phyloP scores from a whole-genome alignment of 2,329 filamentous ascomycete genomes.

The Fusarium dlaminii region DNA sequence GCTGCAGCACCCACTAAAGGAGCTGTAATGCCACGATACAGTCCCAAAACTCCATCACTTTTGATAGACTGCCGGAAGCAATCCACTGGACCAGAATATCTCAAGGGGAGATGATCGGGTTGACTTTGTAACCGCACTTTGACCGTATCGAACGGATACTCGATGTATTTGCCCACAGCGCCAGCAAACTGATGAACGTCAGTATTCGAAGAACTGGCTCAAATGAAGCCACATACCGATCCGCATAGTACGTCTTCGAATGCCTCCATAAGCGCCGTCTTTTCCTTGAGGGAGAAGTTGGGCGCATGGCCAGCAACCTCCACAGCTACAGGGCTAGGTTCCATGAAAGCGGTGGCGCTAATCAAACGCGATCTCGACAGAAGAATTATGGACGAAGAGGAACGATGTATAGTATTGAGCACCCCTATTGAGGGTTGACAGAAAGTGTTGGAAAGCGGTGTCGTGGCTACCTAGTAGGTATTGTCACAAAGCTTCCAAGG shows the following conservation, averaged over 20 bases:
- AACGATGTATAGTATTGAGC: background rate
- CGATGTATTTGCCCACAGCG: constrained; percentile 92
- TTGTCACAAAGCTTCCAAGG: background rate
- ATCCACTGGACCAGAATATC: constrained; percentile 87
- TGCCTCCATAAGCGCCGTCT: constrained; percentile 67
- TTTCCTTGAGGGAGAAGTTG: constrained; percentile 46
- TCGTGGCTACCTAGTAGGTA: background rate
- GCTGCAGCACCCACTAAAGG: constrained; percentile 90
- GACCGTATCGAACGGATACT: constrained; percentile 98
- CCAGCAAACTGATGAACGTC: constrained; percentile 71
- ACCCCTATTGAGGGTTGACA: background rate
- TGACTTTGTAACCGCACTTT: constrained; percentile 98
- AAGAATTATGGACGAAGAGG: background rate
- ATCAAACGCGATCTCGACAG: background rate
- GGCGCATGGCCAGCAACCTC: constrained; percentile 39
- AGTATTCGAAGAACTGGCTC: background rate
- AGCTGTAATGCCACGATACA: constrained; percentile 94
- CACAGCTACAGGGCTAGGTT: constrained; percentile 45
- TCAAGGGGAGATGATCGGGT: constrained; percentile 81
- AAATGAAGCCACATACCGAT: constrained; percentile 66
- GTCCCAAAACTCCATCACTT: constrained; percentile 78
- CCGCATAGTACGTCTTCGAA: constrained; percentile 89
- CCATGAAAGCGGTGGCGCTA: constrained; percentile 35
- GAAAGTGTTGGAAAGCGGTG: background rate
- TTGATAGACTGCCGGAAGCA: constrained; percentile 90